These are phyloP conservation scores for Lichtheimia corymbifera DNA, from an alignment of 371 early-diverging fungal species.

Conservation along the genomic window DNA sequence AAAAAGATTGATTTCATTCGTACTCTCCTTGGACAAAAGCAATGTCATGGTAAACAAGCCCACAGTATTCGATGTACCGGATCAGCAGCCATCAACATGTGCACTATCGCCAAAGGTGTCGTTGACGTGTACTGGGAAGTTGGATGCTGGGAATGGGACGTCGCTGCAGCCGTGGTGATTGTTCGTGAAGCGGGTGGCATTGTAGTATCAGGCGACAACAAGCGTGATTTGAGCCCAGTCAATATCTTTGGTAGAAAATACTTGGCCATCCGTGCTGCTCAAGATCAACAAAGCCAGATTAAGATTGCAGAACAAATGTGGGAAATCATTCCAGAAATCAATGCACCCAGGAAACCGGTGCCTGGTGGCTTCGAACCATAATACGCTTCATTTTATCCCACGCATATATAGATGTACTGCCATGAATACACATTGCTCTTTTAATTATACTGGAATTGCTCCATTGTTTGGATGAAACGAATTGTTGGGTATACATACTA, in stretches of 20 bases:
- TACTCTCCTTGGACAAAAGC: slow-evolving; percentile 33
- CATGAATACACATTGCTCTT: background rate
- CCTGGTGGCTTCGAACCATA: slow-evolving; percentile 48
- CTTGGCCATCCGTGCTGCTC: slow-evolving; percentile 47
- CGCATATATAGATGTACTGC: slow-evolving; percentile 1
- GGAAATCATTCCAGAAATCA: slow-evolving; percentile 40
- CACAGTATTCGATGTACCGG: slow-evolving; percentile 83
- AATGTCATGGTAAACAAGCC: slow-evolving; percentile 50
- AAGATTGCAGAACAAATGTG: slow-evolving; percentile 44
- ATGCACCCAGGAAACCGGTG: slow-evolving; percentile 45
- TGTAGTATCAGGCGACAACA: slow-evolving; percentile 56
- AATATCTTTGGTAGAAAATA: slow-evolving; percentile 55
- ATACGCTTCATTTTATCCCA: background rate
- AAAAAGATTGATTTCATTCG: slow-evolving; percentile 72
- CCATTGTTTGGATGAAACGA: too few relatives aligned
- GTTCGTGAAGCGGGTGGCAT: slow-evolving; percentile 77
- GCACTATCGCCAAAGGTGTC: slow-evolving; percentile 80
- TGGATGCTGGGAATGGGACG: slow-evolving; percentile 84
- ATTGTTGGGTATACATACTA: too few relatives aligned
- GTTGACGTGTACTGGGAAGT: slow-evolving; percentile 92
- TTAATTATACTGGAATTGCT: background rate
- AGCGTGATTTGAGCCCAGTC: slow-evolving; percentile 26
- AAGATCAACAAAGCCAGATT: slow-evolving; percentile 27
- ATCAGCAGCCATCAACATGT: slow-evolving; percentile 80
- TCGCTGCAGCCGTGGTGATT: slow-evolving; percentile 77